Percentiles rank a stretch among this genome's conserved stretches.
Conservation (phyloP, 106 monocot genomes). For the Cymbidium sinense region DNA sequence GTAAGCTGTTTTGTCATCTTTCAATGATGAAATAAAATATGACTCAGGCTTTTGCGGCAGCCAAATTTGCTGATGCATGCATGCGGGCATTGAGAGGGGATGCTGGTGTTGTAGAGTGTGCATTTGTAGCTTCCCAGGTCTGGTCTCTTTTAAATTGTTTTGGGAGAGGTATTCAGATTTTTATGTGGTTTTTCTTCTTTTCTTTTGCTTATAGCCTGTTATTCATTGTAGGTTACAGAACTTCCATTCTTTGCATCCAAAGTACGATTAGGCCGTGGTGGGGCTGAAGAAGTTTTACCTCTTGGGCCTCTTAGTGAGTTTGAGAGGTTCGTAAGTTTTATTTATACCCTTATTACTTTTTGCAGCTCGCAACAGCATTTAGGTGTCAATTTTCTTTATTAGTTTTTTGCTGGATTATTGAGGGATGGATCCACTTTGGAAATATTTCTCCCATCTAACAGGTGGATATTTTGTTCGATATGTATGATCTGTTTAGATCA, state of each 20-base stretch:
- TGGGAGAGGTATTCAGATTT: too few relatives aligned
- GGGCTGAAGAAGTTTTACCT: conserved; percentile 66
- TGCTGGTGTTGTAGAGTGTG: conserved; percentile 73
- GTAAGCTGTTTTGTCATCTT: not conserved
- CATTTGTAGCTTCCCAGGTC: conserved; percentile 71
- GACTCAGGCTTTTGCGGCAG: conserved; percentile 79
- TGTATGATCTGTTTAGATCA: too few relatives aligned
- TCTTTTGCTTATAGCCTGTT: not conserved
- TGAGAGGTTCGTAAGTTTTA: conserved; percentile 18
- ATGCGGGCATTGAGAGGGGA: conserved; percentile 62
- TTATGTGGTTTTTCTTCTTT: too few relatives aligned
- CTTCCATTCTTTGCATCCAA: conserved; percentile 90
- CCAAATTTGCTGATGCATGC: conserved; percentile 84
- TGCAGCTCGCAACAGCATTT: not conserved
- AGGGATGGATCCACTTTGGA: too few relatives aligned
- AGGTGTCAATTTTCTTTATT: too few relatives aligned
- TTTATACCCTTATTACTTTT: not conserved
- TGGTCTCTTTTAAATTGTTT: not conserved
- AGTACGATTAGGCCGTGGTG: conserved; percentile 59
- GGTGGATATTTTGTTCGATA: too few relatives aligned
- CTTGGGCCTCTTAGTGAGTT: conserved; percentile 68
- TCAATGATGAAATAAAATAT: not conserved
- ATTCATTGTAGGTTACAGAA: conserved; percentile 42
- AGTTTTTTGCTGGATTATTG: too few relatives aligned
- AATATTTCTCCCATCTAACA: too few relatives aligned